phyloP scores from a whole-genome alignment of 768 basidiomycete species.

The Suillus hirtellus region DNA sequence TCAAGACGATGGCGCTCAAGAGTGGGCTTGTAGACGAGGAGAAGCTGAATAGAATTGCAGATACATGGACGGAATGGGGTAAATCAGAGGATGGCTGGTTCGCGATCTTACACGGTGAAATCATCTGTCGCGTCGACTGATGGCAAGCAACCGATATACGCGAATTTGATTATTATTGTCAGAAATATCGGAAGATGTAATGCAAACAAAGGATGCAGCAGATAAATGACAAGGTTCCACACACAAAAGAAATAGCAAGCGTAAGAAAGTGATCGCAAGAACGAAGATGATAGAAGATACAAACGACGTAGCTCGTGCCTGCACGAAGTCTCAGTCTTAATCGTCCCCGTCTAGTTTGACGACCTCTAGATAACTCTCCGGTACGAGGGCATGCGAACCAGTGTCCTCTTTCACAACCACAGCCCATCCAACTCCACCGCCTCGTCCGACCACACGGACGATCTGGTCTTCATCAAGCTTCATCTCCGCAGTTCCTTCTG shows the following conservation, averaged over 20 bases:
- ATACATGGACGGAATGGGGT: slow-evolving; percentile 33
- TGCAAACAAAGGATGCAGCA: slow-evolving; percentile 11
- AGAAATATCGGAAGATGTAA: neutral
- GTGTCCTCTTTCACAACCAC: slow-evolving; percentile 55
- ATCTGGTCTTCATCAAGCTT: slow-evolving; percentile 73
- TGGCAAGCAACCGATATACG: neutral
- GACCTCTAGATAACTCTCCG: slow-evolving; percentile 73
- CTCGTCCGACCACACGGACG: slow-evolving; percentile 69
- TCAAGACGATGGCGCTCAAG: slow-evolving; percentile 32
- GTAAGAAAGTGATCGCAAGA: slow-evolving; percentile 6
- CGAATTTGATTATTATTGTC: slow-evolving; percentile 3
- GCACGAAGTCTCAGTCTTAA: slow-evolving; percentile 13
- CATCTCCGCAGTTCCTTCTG: slow-evolving; percentile 85
- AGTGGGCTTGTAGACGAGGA: slow-evolving; percentile 25
- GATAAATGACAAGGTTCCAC: slow-evolving; percentile 14
- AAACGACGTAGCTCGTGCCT: neutral
- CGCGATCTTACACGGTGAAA: slow-evolving; percentile 33
- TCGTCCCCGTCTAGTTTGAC: slow-evolving; percentile 40
- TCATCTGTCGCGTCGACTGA: slow-evolving; percentile 26
- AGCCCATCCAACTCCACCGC: slow-evolving; percentile 82
- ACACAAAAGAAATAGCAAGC: slow-evolving; percentile 12
- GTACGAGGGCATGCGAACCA: slow-evolving; percentile 68
- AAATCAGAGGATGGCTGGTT: slow-evolving; percentile 37
- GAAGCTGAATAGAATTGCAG: slow-evolving; percentile 23
- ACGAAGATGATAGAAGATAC: neutral